phyloP scores from a whole-genome alignment of 495 filamentous ascomycete genomes.

The Penicillium manginii region DNA sequence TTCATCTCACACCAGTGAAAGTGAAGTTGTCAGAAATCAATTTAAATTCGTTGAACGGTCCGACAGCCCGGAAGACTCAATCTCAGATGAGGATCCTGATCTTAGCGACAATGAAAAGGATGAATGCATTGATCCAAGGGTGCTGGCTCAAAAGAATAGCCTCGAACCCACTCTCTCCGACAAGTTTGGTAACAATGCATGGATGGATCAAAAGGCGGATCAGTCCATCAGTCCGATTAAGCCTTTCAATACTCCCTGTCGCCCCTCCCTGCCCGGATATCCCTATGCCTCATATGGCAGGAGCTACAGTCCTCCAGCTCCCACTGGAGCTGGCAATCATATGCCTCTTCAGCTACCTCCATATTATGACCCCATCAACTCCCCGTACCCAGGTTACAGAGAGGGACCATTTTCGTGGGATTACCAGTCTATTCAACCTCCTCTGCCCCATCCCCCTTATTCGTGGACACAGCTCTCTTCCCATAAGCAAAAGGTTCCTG shows the following conservation, averaged over 20 bases:
- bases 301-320: neutral
- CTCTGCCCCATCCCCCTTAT: neutral
- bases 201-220: neutral
- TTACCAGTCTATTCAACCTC: neutral
- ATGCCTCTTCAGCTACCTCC: neutral
- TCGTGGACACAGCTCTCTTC: neutral
- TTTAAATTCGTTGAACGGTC: neutral
- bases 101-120: neutral
- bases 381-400: neutral
- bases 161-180: neutral
- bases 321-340: neutral
- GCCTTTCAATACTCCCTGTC: neutral
- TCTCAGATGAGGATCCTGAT: constrained; percentile 1
- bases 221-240: neutral
- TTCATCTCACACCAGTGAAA: neutral
- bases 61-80: neutral
- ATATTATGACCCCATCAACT: neutral
- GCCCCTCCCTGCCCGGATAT: neutral
- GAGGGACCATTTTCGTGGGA: neutral
- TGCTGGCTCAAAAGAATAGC: neutral
- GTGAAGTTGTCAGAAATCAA: neutral
- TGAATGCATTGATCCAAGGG: constrained; percentile 1
- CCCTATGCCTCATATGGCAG: neutral
- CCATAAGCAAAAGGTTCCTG: neutral
- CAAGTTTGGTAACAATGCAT: neutral